Base-by-base conservation (phyloP, 1,284 basidiomycete genomes). In the Amylostereum areolatum region DNA sequence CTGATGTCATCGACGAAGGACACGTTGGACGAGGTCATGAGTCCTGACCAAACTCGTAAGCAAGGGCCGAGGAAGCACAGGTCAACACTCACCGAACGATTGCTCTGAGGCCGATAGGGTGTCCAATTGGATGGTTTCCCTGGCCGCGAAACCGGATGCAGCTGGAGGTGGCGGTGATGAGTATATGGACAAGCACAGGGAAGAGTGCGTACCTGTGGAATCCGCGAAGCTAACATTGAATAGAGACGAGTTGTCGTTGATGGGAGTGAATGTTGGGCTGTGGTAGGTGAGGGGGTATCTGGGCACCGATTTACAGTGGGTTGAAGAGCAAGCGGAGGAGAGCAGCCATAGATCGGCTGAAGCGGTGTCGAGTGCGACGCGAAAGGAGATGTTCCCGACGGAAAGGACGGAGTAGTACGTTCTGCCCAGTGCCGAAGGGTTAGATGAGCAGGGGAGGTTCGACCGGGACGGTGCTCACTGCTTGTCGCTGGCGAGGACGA, bases 301-400 rank as follows among this genome's bases (percentile, higher is more conserved):
- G 12, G 88, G 88, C 12, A 82, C 67, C 1, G 59, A 58, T 40
- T 68, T 67, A 61, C 87, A 90, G 0, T 70, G 57, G 11, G 60
- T 59, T 5, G 77, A 72, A n/a, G 63, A 62, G 64, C 87, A 89
- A 5, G 61, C 71, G 3, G 85, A 81, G 27, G 85, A 84, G 43
- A 80, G 60, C 12, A 89, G 57, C 86, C 85, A 90, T 18, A 85
- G 61, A 62, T 88, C 85, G 9, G 85, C 74, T 3, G 87, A 89
- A n/a, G 73, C 88, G 1, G 87, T 89, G 62, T 89, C 86, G 37
- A 89, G 65, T 1, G 78, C 77, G n/a, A 83, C 76, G 12, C 85
- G 81, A 56, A 88, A 84, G 57, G 66, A 78, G 53, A 85, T 76
- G 51, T 72, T 68, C 36, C 85, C 87, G 36, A 73, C 67, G 51